phyloP scores from a whole-genome alignment of 345 rosid species.

The Leavenworthia alabamica region DNA sequence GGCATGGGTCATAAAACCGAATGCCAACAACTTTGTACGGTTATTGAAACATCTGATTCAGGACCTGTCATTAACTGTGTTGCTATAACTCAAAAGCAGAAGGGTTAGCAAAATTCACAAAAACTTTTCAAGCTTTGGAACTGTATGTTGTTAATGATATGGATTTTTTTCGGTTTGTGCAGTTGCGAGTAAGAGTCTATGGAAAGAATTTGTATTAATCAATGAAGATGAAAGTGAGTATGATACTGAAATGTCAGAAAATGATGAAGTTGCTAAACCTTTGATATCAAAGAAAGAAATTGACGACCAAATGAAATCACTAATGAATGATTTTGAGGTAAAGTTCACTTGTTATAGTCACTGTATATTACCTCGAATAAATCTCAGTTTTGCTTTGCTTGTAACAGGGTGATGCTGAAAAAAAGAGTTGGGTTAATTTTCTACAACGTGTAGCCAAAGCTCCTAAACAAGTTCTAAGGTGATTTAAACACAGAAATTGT shows the following conservation, averaged over 20 bases:
- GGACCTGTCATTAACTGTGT: constrained; percentile 21
- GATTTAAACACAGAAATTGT: not conserved
- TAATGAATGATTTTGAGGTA: constrained; percentile 59
- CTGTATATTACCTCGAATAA: not conserved
- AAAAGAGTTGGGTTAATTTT: constrained; percentile 53
- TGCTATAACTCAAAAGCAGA: constrained; percentile 29
- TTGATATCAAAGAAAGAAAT: constrained; percentile 35
- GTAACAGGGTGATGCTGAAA: constrained; percentile 67
- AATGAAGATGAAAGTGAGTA: constrained; percentile 72
- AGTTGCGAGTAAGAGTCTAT: constrained; percentile 65
- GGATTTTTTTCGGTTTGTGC: constrained; percentile 24
- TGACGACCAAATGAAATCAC: constrained; percentile 46
- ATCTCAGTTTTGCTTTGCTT: not conserved
- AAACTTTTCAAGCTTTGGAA: not conserved
- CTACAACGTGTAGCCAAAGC: constrained; percentile 58
- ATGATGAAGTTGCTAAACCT: constrained; percentile 28
- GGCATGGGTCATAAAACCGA: constrained; percentile 58
- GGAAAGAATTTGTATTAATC: constrained; percentile 74
- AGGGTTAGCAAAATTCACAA: constrained; percentile 37
- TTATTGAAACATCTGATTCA: constrained; percentile 31
- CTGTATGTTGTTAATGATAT: not conserved
- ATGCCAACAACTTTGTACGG: constrained; percentile 44
- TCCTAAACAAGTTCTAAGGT: constrained; percentile 91
- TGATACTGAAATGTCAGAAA: constrained; percentile 49
- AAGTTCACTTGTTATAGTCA: not conserved